phyloP scores from a whole-genome alignment of 495 filamentous ascomycete genomes.

The Hypoxylon fragiforme region DNA sequence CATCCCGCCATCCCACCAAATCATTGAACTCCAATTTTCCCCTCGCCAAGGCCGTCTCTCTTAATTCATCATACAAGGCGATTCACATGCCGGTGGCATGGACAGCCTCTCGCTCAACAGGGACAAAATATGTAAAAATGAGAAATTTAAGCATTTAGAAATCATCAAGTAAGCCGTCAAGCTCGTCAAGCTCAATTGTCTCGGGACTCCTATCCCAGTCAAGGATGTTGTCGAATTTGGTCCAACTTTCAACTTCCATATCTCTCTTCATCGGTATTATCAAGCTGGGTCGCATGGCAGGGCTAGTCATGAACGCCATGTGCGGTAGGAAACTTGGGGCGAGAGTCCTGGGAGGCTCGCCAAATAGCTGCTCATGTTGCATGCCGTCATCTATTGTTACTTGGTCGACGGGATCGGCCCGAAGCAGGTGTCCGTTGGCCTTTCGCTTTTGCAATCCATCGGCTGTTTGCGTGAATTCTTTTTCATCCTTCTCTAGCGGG shows the following conservation, averaged over 20 bases:
- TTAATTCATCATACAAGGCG: constrained; percentile 34
- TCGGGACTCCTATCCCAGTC: constrained; percentile 81
- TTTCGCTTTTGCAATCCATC: constrained; percentile 80
- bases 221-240: constrained; percentile 55
- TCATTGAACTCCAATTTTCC: constrained; percentile 23
- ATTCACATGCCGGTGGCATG: constrained; percentile 25
- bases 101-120: constrained; percentile 3
- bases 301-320: constrained; percentile 46
- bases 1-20: constrained; percentile 30
- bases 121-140: constrained; percentile 16
- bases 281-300: constrained; percentile 47
- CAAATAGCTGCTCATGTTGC: constrained; percentile 56
- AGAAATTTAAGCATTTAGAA: constrained; percentile 49
- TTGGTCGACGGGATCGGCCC: constrained; percentile 47
- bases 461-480: constrained; percentile 94
- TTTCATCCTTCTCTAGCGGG: constrained; percentile 91
- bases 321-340: constrained; percentile 35
- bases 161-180: constrained; percentile 82
- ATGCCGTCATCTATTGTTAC: constrained; percentile 56
- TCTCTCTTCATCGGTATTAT: constrained; percentile 55
- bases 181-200: constrained; percentile 86
- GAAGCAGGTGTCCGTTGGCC: constrained; percentile 53
- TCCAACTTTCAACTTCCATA: constrained; percentile 53
- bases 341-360: constrained; percentile 45
- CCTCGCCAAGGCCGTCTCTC: constrained; percentile 35